Evolutionary conservation across 2,329 filamentous ascomycete species (phyloP).

Genomic region (Stylonectria norvegica): DNA sequence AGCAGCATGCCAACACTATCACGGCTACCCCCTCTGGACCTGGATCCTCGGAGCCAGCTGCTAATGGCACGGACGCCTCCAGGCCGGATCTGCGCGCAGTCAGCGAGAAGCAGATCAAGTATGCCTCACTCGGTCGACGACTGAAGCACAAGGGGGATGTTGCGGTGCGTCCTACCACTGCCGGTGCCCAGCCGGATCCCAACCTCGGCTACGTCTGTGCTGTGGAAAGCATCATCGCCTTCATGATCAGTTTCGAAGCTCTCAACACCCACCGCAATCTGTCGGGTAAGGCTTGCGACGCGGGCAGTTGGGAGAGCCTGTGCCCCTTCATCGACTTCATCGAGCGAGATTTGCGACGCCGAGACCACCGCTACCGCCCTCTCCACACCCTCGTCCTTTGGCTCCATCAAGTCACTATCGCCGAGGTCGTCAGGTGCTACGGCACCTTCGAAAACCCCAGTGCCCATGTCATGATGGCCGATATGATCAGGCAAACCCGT

Average conservation of each 20-base stretch:
- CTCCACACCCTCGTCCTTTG: constrained; percentile 42
- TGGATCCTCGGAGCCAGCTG: constrained; percentile 24
- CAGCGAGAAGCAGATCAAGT: constrained; percentile 36
- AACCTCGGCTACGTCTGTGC: constrained; percentile 43
- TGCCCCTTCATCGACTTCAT: constrained; percentile 43
- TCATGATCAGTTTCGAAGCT: constrained; percentile 52
- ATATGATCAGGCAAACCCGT: constrained; percentile 26
- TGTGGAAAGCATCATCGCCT: constrained; percentile 50
- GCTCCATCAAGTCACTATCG: constrained; percentile 43
- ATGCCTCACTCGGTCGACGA: constrained; percentile 43
- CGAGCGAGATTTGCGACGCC: constrained; percentile 37
- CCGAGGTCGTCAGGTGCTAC: constrained; percentile 43
- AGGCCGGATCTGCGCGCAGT: constrained; percentile 29
- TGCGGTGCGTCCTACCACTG: constrained; percentile 34
- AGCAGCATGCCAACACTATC: constrained; percentile 33
- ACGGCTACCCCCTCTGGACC: constrained; percentile 31
- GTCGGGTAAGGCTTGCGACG: constrained; percentile 42
- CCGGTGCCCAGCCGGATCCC: constrained; percentile 29
- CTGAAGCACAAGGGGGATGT: constrained; percentile 54
- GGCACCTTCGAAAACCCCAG: constrained; percentile 18
- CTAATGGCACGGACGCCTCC: constrained; percentile 34
- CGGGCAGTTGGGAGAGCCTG: constrained; percentile 41
- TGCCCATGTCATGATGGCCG: constrained; percentile 13
- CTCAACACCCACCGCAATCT: constrained; percentile 43
- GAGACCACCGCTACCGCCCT: constrained; percentile 35